Base-by-base conservation (phyloP, 805 yeast species). In the Metschnikowia amazonensis region DNA sequence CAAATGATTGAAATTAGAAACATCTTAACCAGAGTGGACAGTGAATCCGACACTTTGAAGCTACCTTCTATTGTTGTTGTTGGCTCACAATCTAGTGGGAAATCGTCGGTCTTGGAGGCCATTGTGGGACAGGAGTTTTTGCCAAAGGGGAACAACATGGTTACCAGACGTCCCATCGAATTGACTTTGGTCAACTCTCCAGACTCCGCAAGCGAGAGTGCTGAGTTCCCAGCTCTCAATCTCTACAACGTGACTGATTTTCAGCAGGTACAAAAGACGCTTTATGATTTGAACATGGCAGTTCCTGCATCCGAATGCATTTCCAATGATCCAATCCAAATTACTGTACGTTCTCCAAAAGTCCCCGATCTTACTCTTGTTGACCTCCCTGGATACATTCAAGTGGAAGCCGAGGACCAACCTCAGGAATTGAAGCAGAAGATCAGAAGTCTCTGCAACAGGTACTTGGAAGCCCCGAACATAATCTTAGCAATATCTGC, bases 91-190 rank as follows among this genome's bases (percentile, higher is more conserved):
- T 86, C 96, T 6, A 87, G 96, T 35, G 99, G 99, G 36, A 94
- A 94, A 64, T 89, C 97, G 0, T 92, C 98, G 1, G 99, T 94
- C 1, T 74, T 94, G 39, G 99, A 94, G 64, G 80, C 97, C 5
- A 86, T 94, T 47, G 99, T 94, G 4, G 99, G 99, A n/a, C 96
- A 87, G 56, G 97, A 94, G 62, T 94, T 94, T 56, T 70, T 94
- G 47, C 99, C 99, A 29, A 94, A 94, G 65, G 99, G 99, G 27
- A 80, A 88, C 34, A 94, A 95, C 62, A 95, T 94, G 99, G 99
- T 95, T 28, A 94, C 99, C 0, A 80, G 98, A 64, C 78, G 99
- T 57, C 99, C 99, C 1, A 92, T 94, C 38, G 99, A 94, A 67
- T 74, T 94, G 52, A 95, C 99, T 0, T 72, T 94, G 40, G 84